phyloP scores from a whole-genome alignment of 2,329 filamentous ascomycete genomes.

The Rhynchosporium secalis region DNA sequence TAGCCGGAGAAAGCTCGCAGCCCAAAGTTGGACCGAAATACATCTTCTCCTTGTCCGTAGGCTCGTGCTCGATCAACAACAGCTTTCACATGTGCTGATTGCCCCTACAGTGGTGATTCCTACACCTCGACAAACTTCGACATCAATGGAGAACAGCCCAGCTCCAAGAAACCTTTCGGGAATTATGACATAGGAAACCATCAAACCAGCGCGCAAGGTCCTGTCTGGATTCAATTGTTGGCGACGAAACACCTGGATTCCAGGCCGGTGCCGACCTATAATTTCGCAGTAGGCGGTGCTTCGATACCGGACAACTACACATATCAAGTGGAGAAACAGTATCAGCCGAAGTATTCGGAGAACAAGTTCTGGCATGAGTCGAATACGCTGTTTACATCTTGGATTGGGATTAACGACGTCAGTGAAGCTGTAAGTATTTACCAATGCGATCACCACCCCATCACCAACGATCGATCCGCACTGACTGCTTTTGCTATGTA shows the following conservation, averaged over 20 bases:
- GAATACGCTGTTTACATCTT: slow-evolving; percentile 48
- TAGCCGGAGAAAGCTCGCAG: not conserved
- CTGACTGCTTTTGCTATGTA: not conserved
- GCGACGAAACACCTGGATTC: slow-evolving; percentile 42
- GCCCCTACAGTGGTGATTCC: slow-evolving; percentile 38
- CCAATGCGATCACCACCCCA: not conserved
- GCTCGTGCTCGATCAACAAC: not conserved
- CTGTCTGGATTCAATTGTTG: slow-evolving; percentile 52
- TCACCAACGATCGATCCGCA: not conserved
- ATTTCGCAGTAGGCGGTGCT: slow-evolving; percentile 46
- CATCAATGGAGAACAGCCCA: slow-evolving; percentile 35
- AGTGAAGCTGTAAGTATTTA: slow-evolving; percentile 3
- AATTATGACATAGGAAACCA: slow-evolving; percentile 38
- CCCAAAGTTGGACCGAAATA: slow-evolving; percentile 5
- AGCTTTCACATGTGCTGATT: not conserved
- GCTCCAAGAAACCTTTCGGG: slow-evolving; percentile 37
- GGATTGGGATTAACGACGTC: slow-evolving; percentile 55
- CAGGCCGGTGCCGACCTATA: slow-evolving; percentile 45
- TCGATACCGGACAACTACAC: slow-evolving; percentile 40
- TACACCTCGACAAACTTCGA: slow-evolving; percentile 41
- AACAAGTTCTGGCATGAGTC: slow-evolving; percentile 38
- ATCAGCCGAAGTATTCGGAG: slow-evolving; percentile 34
- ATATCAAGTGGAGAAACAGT: slow-evolving; percentile 25
- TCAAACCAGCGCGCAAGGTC: slow-evolving; percentile 44
- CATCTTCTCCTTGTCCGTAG: slow-evolving; percentile 11